Evolutionary conservation across 2,329 filamentous ascomycete species (phyloP), one percentile per base, ranked within the genome.

Genomic region (Xylaria sp.): DNA sequence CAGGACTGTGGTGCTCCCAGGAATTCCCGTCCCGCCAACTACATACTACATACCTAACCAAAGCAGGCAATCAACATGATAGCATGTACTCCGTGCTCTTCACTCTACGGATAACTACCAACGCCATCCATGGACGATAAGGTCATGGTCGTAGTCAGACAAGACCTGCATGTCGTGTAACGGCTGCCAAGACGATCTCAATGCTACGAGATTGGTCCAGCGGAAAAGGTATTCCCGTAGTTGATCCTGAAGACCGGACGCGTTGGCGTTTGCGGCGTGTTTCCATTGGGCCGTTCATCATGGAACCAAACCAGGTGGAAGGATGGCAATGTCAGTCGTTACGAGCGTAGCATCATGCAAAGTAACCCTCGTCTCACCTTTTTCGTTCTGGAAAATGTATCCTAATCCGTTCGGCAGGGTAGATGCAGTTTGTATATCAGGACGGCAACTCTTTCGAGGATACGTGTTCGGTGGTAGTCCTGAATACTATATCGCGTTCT

Each of bases 161-260:
- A 56, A 6, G 13, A 18, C 50, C 8, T 42, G 37, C 37, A 42
- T 42, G 37, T 42, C 39, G 52, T 30, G 47, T 18, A 11, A 37
- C 47, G n/a, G 52, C 11, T n/a, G 50, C 50, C 42, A 61, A 55
- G 51, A 30, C 49, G 18, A 47, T 56, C 52, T 52, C 11, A 42
- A 19, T 52, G 13, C 7, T 18, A 42, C 23, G 37, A 34, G 37
- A 56, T 16, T 50, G 37, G 39, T 52, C 13, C 23, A 10, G 53
- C 50, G 30, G 50, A 50, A 59, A 48, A 42, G 9, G 37, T 42
- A 42, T 42, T 42, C 37, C 9, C 37, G 9, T 42, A 42, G 9
- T 9, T 46, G 2, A 11, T 19, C 35, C 34, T 11, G 11, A 23
- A 23, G 34, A 42, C 42, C 11, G 51, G 42, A 30, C 23, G 50